A percentile compares a stretch with the other conserved stretches of the same genome.
These are phyloP conservation scores for Elsinoe australis DNA, from an alignment of 2,329 filamentous ascomycete species.

Conservation along the genomic window DNA sequence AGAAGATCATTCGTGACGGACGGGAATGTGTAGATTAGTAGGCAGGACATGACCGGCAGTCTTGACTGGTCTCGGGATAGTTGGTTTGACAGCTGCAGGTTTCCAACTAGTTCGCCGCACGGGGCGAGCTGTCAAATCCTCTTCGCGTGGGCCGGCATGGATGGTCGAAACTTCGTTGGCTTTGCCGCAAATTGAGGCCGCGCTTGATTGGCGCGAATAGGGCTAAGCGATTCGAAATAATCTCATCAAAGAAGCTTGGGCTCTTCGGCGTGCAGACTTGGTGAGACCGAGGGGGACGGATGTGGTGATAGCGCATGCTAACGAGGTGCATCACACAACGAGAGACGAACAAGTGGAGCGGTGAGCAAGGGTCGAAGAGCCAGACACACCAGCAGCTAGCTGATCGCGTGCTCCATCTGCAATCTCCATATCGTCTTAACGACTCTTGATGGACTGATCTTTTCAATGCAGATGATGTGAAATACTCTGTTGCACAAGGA, in stretches of 20 bases:
- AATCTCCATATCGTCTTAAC: too few relatives aligned
- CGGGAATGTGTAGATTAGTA: background rate
- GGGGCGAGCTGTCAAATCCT: slow-evolving; percentile 14
- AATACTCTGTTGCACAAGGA: too few relatives aligned
- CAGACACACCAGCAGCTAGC: too few relatives aligned
- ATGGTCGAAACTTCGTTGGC: background rate
- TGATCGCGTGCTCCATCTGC: too few relatives aligned
- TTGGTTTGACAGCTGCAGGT: slow-evolving; percentile 14
- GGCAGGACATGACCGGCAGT: slow-evolving; percentile 4
- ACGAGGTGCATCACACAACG: too few relatives aligned
- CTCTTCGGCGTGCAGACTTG: background rate
- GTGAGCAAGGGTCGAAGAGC: too few relatives aligned
- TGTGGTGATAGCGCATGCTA: slow-evolving; percentile 2
- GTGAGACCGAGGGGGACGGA: background rate
- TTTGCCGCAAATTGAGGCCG: slow-evolving; percentile 6
- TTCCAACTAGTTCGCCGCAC: slow-evolving; percentile 7
- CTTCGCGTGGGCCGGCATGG: background rate
- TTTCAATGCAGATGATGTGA: too few relatives aligned
- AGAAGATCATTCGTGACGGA: slow-evolving; percentile 5
- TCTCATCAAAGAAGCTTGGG: slow-evolving; percentile 3
- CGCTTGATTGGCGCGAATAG: slow-evolving; percentile 10
- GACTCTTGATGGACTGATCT: too few relatives aligned
- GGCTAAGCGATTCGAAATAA: slow-evolving; percentile 6
- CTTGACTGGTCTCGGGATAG: slow-evolving; percentile 14
- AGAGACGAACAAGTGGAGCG: too few relatives aligned